phyloP scores from a whole-genome alignment of 306 rosid species.

The Vigna mungo region DNA sequence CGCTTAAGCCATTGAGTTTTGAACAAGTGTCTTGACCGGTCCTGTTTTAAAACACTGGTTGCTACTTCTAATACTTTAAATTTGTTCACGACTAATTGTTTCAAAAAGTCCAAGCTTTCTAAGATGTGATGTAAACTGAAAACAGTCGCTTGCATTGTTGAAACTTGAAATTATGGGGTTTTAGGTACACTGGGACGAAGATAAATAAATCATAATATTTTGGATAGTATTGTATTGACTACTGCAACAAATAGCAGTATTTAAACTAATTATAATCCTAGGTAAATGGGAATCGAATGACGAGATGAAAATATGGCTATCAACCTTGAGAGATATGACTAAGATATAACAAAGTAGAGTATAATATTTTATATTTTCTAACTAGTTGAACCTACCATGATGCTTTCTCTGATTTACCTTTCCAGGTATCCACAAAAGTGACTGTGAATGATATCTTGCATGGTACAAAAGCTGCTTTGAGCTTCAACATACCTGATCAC shows the following conservation, averaged over 20 bases:
- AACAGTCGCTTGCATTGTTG: not conserved
- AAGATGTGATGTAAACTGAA: slow-evolving; percentile 24
- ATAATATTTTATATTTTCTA: not conserved
- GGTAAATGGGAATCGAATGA: not conserved
- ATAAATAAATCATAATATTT: not conserved
- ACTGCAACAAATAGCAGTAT: not conserved
- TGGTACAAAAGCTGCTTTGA: slow-evolving; percentile 70
- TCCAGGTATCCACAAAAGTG: slow-evolving; percentile 83
- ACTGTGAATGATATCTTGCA: slow-evolving; percentile 67
- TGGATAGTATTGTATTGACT: not conserved
- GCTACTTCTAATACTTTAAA: too few species aligned
- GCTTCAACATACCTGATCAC: slow-evolving; percentile 94
- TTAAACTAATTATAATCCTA: not conserved
- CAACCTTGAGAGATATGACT: not conserved
- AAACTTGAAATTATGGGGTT: not conserved
- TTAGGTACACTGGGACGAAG: not conserved
- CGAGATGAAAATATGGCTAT: not conserved
- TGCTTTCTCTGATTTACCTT: slow-evolving; percentile 30
- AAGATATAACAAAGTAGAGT: not conserved
- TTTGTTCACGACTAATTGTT: not conserved
- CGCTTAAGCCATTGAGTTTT: too few species aligned
- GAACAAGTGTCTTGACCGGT: too few species aligned
- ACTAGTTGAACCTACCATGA: not conserved
- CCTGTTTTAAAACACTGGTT: too few species aligned
- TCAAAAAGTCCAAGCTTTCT: slow-evolving; percentile 19